These are phyloP conservation scores for Hyphopichia buzzinii DNA, from an alignment of 1,139 yeast genomes.

Conservation along the genomic window DNA sequence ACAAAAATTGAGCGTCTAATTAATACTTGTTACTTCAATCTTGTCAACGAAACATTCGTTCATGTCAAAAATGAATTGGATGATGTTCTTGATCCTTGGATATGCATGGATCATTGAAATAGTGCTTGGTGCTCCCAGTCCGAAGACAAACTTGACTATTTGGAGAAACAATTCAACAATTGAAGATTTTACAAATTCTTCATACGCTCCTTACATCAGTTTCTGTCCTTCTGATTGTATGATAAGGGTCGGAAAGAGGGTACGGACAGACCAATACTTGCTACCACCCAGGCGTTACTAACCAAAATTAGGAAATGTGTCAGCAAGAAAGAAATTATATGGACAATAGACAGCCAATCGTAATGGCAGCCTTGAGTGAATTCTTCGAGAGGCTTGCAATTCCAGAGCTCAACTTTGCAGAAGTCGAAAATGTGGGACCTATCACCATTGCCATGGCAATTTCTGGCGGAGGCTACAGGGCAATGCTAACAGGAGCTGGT, in stretches of 20 bases:
- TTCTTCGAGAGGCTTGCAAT: conserved; percentile 36
- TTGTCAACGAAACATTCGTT: no score
- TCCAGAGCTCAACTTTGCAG: conserved; percentile 34
- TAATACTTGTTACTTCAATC: no score
- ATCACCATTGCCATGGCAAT: conserved; percentile 53
- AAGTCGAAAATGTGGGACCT: conserved; percentile 21
- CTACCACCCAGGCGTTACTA: conserved; percentile 6
- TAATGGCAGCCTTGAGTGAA: conserved; percentile 28
- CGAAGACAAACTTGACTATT: no score
- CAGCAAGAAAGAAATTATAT: conserved; percentile 39
- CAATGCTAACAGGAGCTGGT: conserved; percentile 69
- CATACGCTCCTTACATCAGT: conserved; percentile 41
- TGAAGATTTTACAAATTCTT: conserved; percentile 3
- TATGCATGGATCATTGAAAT: no score
- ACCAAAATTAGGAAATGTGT: conserved; percentile 12
- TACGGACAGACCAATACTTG: conserved; percentile 15
- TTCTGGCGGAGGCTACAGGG: conserved; percentile 75
- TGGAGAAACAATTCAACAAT: no score
- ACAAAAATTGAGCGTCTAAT: no score
- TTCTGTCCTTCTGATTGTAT: conserved; percentile 38
- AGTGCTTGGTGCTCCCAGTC: no score
- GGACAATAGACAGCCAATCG: conserved; percentile 24
- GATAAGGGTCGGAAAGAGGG: conserved; percentile 38
- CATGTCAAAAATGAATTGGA: no score
- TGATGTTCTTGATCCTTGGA: no score